Base-by-base conservation (phyloP, 2,329 filamentous ascomycete genomes). In the Talaromyces sp. region DNA sequence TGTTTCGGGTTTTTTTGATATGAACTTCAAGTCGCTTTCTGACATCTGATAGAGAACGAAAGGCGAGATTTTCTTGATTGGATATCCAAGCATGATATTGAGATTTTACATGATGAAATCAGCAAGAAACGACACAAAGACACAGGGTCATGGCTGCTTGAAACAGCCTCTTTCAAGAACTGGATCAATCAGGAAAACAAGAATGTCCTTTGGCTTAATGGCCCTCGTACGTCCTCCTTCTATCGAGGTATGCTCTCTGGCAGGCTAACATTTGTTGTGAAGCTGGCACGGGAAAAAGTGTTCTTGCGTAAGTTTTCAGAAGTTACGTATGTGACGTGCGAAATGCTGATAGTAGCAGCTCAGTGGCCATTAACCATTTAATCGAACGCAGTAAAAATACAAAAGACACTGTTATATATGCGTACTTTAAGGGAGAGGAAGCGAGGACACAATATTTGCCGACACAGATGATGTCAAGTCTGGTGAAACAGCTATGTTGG, bases 211-310 rank as follows among this genome's bases (percentile, higher is more conserved):
- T 61, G 60, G 60, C 17, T 57, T 15, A 40, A 21, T 13, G 60
- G 60, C 10, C 52, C 45, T n/a, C 53, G 59, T 61, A 53, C 22
- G 51, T 33, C 31, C 10, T 33, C 31, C 22, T 17, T 2, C 15
- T 19, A 5, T 9, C 8, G 19, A 53, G 5, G 19, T 13, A 15
- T 31, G 15, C 37, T 33, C 13, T 15, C 13, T 41, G 7, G 7
- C 19, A 41, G 15, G n/a, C 51, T 53, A 22, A 59, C 13, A 33
- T 28, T 53, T 15, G 5, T 36, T 17, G 6, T 40, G 3, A 33
- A 61, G 57, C 57, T 40, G 57, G 57, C 35, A 61, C 53, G 15
- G 60, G 60, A 8, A 61, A 61, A 35, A 59, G 57, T 17, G 25
- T 61, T 36, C 46, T 61, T n/a, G 43, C 60, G 59, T 61, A 56